Conservation (phyloP, 2,329 filamentous ascomycete genomes). For the Neurospora crassa region DNA sequence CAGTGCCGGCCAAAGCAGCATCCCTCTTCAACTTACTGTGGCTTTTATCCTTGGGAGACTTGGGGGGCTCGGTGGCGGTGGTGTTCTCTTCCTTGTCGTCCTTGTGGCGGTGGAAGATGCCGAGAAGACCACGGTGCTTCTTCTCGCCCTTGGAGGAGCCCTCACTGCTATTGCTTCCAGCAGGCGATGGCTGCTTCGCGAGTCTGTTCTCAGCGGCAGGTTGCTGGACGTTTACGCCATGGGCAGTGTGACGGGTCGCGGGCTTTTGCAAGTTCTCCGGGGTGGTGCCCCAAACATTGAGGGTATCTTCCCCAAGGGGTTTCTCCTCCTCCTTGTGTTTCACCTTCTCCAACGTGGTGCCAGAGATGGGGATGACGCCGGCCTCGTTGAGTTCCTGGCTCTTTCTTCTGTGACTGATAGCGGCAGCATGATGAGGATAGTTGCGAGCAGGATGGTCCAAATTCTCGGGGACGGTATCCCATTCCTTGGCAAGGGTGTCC, state of each 20-base stretch:
- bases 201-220: background rate
- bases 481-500: background rate
- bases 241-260: background rate
- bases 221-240: background rate
- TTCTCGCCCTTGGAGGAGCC: constrained; percentile 9
- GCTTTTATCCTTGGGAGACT: background rate
- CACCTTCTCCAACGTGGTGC: background rate
- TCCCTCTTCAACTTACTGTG: constrained; percentile 8
- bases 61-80: background rate
- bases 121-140: constrained; percentile 14
- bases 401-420: background rate
- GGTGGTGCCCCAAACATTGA: background rate
- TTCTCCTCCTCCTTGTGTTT: background rate
- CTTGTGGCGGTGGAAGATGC: constrained; percentile 17
- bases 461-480: background rate
- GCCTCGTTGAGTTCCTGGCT: background rate
- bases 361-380: background rate
- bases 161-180: constrained; percentile 5
- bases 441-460: background rate
- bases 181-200: constrained; percentile 2
- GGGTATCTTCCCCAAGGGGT: background rate
- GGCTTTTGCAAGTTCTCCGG: background rate
- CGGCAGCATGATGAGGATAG: background rate
- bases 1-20: constrained; percentile 10
- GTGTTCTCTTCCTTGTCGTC: constrained; percentile 8